These are phyloP conservation scores for Populus simonii DNA, from an alignment of 345 rosid species.

Conservation along the genomic window DNA sequence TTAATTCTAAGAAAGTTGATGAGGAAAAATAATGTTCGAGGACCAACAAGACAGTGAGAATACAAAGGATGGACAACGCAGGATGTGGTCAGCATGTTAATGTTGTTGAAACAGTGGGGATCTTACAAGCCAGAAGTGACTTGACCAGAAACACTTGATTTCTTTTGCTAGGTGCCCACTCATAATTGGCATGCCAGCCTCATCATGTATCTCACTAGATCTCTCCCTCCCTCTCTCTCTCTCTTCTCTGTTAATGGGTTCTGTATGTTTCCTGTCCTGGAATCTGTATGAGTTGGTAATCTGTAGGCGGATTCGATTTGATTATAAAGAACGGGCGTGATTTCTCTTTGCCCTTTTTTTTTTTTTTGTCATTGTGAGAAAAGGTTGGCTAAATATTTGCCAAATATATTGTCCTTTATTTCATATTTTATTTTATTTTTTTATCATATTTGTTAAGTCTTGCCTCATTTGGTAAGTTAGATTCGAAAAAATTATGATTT, in stretches of 20 bases:
- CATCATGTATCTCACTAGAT: not conserved
- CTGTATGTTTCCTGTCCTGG: not conserved
- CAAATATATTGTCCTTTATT: not conserved
- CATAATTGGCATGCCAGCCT: conserved; percentile 7
- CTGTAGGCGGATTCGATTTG: not conserved
- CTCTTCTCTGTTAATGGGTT: not conserved
- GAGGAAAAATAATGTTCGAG: not conserved
- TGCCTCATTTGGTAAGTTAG: too few species aligned
- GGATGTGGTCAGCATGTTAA: not conserved
- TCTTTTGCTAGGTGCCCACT: not conserved
- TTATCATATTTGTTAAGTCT: too few species aligned
- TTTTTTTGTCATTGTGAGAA: not conserved
- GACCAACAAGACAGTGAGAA: not conserved
- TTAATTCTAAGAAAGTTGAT: not conserved
- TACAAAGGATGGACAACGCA: not conserved
- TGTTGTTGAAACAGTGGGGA: not conserved
- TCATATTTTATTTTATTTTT: too few species aligned
- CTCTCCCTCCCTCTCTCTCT: not conserved
- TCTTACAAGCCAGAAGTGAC: not conserved
- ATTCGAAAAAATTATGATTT: too few species aligned
- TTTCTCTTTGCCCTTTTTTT: not conserved
- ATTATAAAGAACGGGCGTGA: not conserved
- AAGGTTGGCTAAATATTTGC: not conserved
- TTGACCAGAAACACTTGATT: not conserved
- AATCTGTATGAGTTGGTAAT: not conserved